A percentile compares a stretch with the other conserved stretches of the same genome.
These are phyloP conservation scores for Dipteronia sinensis DNA, from an alignment of 345 rosid genomes.

Conservation along the genomic window DNA sequence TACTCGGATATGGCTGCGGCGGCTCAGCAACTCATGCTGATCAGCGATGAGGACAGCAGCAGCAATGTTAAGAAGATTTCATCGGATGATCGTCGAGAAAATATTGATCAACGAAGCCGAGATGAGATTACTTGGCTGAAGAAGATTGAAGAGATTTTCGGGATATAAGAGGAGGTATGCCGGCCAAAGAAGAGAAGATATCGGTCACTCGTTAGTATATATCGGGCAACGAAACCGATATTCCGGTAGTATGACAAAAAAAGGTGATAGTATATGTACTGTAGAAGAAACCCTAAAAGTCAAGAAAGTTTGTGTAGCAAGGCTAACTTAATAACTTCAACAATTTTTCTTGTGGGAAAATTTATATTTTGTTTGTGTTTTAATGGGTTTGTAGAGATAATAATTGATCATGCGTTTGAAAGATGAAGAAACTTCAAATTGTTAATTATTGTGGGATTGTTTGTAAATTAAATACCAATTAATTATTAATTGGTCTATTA, in stretches of 20 bases:
- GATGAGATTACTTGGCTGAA: constrained; percentile 26
- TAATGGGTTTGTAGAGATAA: background rate
- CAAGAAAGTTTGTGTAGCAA: background rate
- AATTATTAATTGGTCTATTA: too few relatives aligned
- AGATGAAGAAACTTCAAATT: too few relatives aligned
- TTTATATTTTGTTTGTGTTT: background rate
- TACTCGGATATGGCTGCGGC: constrained; percentile 40
- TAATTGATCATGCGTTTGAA: too few relatives aligned
- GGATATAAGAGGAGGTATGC: constrained; percentile 32
- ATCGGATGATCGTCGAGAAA: background rate
- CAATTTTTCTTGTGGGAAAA: background rate
- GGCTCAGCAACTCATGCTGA: constrained; percentile 44
- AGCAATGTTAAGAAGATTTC: background rate
- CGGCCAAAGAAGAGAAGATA: constrained; percentile 33
- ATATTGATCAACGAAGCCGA: constrained; percentile 17
- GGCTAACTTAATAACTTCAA: too few relatives aligned
- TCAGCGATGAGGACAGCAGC: constrained; percentile 45
- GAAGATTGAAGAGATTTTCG: constrained; percentile 43
- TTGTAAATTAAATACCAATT: too few relatives aligned
- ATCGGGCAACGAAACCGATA: constrained; percentile 24
- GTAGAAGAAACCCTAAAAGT: constrained; percentile 3
- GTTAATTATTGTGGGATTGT: too few relatives aligned
- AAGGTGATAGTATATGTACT: background rate
- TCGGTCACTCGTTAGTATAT: constrained; percentile 37
- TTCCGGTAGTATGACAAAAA: background rate